These are phyloP conservation scores for Sherardia arvensis DNA, from an alignment of 257 asterid genomes.

Conservation along the genomic window DNA sequence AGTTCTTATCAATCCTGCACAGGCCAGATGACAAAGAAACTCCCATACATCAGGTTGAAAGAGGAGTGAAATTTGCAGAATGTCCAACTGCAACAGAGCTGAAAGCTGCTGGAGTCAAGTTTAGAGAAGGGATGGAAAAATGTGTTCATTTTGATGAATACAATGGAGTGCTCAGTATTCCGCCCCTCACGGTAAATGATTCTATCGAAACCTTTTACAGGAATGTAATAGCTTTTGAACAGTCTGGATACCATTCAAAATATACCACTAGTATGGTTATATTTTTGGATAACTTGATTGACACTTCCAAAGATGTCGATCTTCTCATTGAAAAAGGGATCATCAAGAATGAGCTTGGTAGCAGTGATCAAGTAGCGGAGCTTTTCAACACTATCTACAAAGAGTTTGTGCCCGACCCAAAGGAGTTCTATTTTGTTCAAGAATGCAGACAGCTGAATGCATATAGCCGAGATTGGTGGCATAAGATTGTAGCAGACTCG, in stretches of 20 bases:
- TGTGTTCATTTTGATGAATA: not conserved
- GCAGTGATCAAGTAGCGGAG: not conserved
- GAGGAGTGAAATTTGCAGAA: not conserved
- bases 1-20: not conserved
- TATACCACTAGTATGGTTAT: not conserved
- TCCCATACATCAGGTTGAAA: not conserved
- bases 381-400: not conserved
- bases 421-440: not conserved
- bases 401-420: not conserved
- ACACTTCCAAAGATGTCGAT: not conserved
- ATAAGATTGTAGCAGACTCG: not conserved
- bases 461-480: not conserved
- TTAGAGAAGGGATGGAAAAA: not conserved
- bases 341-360: not conserved
- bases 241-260: not conserved
- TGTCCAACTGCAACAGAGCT: not conserved
- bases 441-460: not conserved
- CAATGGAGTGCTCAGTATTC: not conserved
- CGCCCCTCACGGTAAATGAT: not conserved
- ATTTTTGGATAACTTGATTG: not conserved
- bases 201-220: not conserved
- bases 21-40: not conserved
- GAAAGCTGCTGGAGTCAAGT: not conserved
- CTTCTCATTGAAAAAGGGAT: not conserved
- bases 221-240: not conserved